phyloP scores from a whole-genome alignment of 2,329 filamentous ascomycete species.

The Aspergillus quadricinctus region DNA sequence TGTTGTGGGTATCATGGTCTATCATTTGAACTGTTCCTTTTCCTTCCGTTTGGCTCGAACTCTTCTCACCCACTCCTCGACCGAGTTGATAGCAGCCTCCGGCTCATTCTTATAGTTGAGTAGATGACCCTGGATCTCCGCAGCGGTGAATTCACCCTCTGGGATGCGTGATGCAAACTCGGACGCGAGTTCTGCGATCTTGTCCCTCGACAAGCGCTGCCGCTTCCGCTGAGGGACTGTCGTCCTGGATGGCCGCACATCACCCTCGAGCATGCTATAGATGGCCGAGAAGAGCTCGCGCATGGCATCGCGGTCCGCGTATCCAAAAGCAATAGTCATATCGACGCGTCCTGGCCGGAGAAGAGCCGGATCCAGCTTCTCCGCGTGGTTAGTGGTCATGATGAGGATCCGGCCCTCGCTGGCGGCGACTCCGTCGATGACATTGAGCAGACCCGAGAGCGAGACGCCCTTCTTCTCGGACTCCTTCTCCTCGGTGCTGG shows the following conservation, averaged over 20 bases:
- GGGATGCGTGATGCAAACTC: conserved; percentile 33
- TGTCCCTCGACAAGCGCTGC: conserved; percentile 11
- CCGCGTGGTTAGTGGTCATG: conserved; percentile 68
- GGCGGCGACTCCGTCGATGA: conserved; percentile 65
- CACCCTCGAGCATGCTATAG: conserved; percentile 30
- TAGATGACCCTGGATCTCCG: conserved; percentile 40
- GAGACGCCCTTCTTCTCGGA: conserved; percentile 46
- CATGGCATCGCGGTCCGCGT: conserved; percentile 32
- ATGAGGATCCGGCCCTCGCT: conserved; percentile 67
- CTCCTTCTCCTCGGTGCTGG: conserved; percentile 14
- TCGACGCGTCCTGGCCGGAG: conserved; percentile 65
- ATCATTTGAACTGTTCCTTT: conserved; percentile 3
- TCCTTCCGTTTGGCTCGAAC: conserved; percentile 23
- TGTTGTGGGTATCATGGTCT: neutral
- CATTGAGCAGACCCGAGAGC: conserved; percentile 64
- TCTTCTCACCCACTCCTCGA: conserved; percentile 26
- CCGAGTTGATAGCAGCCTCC: conserved; percentile 27
- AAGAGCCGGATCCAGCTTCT: conserved; percentile 61
- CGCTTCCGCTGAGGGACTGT: neutral
- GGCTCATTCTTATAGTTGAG: conserved; percentile 33
- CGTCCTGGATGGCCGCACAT: conserved; percentile 18
- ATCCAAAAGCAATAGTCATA: conserved; percentile 56
- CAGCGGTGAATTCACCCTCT: conserved; percentile 32
- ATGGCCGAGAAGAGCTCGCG: conserved; percentile 39
- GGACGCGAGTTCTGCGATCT: conserved; percentile 21